phyloP scores from a whole-genome alignment of 208 protist genomes.

The Trypanosoma caninum region DNA sequence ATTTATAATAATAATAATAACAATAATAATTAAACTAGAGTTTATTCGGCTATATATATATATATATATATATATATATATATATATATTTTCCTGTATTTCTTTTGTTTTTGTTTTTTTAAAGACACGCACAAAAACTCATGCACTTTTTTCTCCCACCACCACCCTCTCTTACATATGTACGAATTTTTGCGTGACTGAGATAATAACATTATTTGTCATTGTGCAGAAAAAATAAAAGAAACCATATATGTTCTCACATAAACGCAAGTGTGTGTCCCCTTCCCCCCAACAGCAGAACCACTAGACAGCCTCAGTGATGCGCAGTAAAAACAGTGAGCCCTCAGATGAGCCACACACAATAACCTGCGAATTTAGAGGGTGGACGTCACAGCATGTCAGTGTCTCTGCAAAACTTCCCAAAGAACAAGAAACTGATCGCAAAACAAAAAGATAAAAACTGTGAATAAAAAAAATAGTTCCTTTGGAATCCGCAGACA shows the following conservation, averaged over 20 bases:
- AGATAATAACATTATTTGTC: too few species aligned
- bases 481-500: slow-evolving; percentile 12
- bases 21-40: not conserved
- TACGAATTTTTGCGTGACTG: too few species aligned
- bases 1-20: not conserved
- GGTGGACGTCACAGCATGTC: slow-evolving; percentile 43
- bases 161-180: not conserved
- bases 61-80: slow-evolving; percentile 1
- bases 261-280: too few species aligned
- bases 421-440: slow-evolving; percentile 42
- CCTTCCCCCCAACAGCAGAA: too few species aligned
- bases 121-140: too few species aligned
- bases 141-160: slow-evolving; percentile 1
- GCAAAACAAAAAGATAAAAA: slow-evolving; percentile 58
- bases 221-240: too few species aligned
- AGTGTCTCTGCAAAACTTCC: slow-evolving; percentile 32
- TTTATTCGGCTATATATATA: not conserved
- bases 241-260: too few species aligned
- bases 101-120: too few species aligned
- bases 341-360: slow-evolving; percentile 41
- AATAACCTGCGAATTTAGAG: slow-evolving; percentile 60
- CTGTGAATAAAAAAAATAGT: slow-evolving; percentile 69
- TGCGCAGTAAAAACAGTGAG: slow-evolving; percentile 28
- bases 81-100: too few species aligned
- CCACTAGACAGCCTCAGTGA: too few species aligned